Percentiles rank a stretch among this genome's conserved stretches.
Conservation (phyloP, 345 rosid genomes). For the Gossypioides kirkii region DNA sequence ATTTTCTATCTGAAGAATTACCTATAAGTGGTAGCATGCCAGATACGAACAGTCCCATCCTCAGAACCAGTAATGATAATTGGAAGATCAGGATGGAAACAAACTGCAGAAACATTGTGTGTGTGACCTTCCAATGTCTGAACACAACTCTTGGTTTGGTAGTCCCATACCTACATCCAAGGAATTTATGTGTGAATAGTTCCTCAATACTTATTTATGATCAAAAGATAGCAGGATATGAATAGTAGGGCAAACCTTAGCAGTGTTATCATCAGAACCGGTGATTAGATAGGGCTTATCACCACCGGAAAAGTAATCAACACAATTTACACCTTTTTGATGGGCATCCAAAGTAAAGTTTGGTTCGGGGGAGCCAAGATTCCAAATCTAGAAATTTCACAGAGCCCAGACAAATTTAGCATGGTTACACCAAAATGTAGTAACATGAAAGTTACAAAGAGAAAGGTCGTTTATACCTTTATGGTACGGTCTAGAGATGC, state of each 20-base stretch:
- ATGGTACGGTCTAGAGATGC: conserved; percentile 95
- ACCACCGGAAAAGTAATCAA: conserved; percentile 91
- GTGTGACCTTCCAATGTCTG: conserved; percentile 83
- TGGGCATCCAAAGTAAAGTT: conserved; percentile 90
- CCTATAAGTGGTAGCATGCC: conserved; percentile 29
- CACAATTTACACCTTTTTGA: conserved; percentile 90
- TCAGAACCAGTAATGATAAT: conserved; percentile 81
- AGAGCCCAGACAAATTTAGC: conserved; percentile 17
- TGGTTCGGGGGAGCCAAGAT: conserved; percentile 91
- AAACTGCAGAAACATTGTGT: conserved; percentile 78
- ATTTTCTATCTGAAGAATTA: conserved; percentile 16
- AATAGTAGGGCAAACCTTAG: conserved; percentile 46
- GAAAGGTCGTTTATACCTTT: conserved; percentile 43
- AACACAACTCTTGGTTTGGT: conserved; percentile 80
- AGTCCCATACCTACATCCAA: conserved; percentile 69
- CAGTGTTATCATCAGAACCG: conserved; percentile 93
- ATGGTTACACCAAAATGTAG: background rate
- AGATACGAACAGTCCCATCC: conserved; percentile 55
- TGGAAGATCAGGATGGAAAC: conserved; percentile 81
- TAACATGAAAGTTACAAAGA: conserved; percentile 1
- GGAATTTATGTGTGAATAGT: conserved; percentile 22
- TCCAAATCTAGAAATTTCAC: conserved; percentile 62
- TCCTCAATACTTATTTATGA: conserved; percentile 8
- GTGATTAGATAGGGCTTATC: conserved; percentile 86
- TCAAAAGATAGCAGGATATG: background rate